Base-by-base conservation (phyloP, 2,329 filamentous ascomycete genomes). In the Pezicula radicicola region DNA sequence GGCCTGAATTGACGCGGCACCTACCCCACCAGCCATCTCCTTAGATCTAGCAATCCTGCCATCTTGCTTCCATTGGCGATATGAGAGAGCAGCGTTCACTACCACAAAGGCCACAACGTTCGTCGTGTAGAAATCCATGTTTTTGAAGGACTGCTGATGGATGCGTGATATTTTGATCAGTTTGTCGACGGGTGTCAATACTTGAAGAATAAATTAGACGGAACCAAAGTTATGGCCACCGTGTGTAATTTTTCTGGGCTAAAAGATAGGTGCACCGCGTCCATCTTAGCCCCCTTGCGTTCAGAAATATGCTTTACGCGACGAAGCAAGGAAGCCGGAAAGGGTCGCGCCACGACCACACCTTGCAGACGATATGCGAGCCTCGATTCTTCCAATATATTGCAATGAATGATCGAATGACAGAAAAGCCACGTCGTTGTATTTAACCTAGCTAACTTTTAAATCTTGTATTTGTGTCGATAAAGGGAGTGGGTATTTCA, bases 51-150 rank as follows among this genome's bases (percentile, higher is more conserved):
- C 37, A 19, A 36, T 12, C 27, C 37, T 47, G n/a, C 52, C 46
- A 18, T 52, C 43, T 18, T 28, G 36, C 49, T 42, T 42, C 41
- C 49, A 53, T 12, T 53, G 46, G 16, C 51, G 41, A 27, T 53
- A 55, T 30, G 51, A 51, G n/a, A 53, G 33, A 4, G 25, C 25
- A n/a, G 50, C 44, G 42, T 59, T 59, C n/a, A 61, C 25, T 16
- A 50, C 18, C 3, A 53, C 55, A 43, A 61, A 56, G n/a, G 27
- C 50, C 8, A 51, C 50, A 27, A 61, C 49, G 39, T 61, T 61
- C 8, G 33, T 25, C 28, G 52, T 42, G 33, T 61, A 61, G 49
- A 61, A 61, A 16, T 54, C 55, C 57, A 61, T 59, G 3, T 39
- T 50, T n/a, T 33, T 33, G 21, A 19, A n/a, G n/a, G 3, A 21